These are phyloP conservation scores for Solanum pinnatisectum DNA, from an alignment of 257 asterid genomes.

Conservation along the genomic window DNA sequence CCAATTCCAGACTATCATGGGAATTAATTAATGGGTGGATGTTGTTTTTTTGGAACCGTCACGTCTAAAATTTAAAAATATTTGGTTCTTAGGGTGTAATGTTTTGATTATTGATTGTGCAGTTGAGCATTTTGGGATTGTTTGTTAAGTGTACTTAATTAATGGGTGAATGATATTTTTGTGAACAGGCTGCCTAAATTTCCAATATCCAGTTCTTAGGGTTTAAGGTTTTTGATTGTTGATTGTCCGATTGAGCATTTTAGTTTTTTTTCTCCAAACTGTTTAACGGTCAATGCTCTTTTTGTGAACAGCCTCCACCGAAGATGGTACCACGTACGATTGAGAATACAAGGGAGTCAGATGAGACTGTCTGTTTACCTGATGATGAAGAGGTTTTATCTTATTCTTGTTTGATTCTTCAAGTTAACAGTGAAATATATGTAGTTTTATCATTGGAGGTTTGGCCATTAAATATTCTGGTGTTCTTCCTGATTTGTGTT, in stretches of 20 bases:
- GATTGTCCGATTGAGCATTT: background rate
- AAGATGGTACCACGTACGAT: constrained; percentile 67
- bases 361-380: constrained; percentile 80
- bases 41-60: background rate
- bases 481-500: background rate
- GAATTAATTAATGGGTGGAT: background rate
- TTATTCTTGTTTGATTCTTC: background rate
- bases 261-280: no score
- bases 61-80: background rate
- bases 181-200: background rate
- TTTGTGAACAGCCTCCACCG: constrained; percentile 38
- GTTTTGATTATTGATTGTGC: background rate
- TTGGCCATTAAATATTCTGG: background rate
- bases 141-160: background rate
- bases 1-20: constrained; percentile 31
- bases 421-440: background rate
- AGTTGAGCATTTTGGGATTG: background rate
- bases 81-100: background rate
- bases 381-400: constrained; percentile 67
- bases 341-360: constrained; percentile 84
- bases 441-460: background rate
- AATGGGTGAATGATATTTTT: background rate
- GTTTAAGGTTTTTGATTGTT: background rate
- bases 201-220: background rate
- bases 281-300: background rate